Percentiles rank a stretch among this genome's conserved stretches.
These are phyloP conservation scores for Trichoderma orchidacearum DNA, from an alignment of 495 filamentous ascomycete species.

Conservation along the genomic window DNA sequence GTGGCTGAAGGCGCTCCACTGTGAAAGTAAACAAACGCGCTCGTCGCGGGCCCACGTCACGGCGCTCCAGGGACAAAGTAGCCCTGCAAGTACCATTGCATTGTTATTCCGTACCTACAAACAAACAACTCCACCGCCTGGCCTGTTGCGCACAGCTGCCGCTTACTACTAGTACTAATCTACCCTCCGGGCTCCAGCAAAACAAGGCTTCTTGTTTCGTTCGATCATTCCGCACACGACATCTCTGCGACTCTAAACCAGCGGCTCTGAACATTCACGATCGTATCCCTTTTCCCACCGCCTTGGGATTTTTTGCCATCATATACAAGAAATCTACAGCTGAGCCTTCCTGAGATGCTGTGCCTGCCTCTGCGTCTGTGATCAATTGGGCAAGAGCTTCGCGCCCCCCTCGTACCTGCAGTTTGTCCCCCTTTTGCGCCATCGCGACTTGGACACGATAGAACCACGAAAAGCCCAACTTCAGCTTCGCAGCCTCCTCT, in stretches of 20 bases:
- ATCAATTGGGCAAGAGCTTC: not conserved
- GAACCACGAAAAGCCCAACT: not conserved
- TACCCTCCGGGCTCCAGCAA: too few species aligned
- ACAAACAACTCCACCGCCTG: not conserved
- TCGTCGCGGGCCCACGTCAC: not conserved
- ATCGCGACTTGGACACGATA: not conserved
- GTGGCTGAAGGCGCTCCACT: not conserved
- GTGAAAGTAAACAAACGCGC: not conserved
- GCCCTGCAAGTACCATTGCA: too few species aligned
- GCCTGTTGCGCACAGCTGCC: not conserved
- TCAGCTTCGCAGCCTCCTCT: not conserved
- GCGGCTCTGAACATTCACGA: too few species aligned
- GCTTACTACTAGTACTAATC: too few species aligned
- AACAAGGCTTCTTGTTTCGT: too few species aligned
- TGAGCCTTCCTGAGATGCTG: not conserved
- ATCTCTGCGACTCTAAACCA: too few species aligned
- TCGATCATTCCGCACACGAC: too few species aligned
- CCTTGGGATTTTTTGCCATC: too few species aligned
- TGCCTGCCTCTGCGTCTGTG: not conserved
- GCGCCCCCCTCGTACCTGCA: not conserved
- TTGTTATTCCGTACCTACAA: too few species aligned
- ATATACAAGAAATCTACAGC: too few species aligned
- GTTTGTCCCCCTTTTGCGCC: not conserved
- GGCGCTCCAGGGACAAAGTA: too few species aligned
- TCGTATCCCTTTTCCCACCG: too few species aligned